Evolutionary conservation across 2,329 filamentous ascomycete genomes (phyloP).

Genomic region (Boeremia exigua): DNA sequence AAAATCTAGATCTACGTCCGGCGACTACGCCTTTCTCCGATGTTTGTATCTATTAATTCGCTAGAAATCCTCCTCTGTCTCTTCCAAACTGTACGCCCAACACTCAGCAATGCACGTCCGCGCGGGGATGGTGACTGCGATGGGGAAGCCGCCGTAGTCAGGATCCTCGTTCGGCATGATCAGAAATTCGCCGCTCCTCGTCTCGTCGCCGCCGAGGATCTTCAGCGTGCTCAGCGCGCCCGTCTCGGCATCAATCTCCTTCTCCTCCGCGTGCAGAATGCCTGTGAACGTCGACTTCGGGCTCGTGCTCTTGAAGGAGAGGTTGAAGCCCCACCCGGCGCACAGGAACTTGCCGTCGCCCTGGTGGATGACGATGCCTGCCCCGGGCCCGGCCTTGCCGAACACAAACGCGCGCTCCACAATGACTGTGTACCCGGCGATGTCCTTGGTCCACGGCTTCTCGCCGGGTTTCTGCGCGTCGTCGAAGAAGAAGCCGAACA

Average conservation of each 20-base stretch:
- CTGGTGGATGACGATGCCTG: conserved; percentile 53
- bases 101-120: conserved; percentile 46
- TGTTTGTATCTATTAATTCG: too few relatives aligned
- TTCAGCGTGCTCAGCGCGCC: conserved; percentile 48
- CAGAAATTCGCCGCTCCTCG: conserved; percentile 53
- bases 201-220: conserved; percentile 55
- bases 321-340: conserved; percentile 55
- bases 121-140: conserved; percentile 61
- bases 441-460: conserved; percentile 37
- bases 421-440: conserved; percentile 47
- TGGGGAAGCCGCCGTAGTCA: conserved; percentile 64
- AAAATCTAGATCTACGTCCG: conserved; percentile 21
- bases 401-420: conserved; percentile 56
- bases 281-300: conserved; percentile 51
- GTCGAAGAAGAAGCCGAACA: conserved; percentile 55
- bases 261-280: conserved; percentile 52
- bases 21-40: conserved; percentile 6
- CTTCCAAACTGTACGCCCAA: conserved; percentile 34
- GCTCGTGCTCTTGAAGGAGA: conserved; percentile 36
- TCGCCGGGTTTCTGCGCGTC: conserved; percentile 43
- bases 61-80: conserved; percentile 25
- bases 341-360: conserved; percentile 51
- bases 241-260: conserved; percentile 47
- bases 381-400: conserved; percentile 50
- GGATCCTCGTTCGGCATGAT: conserved; percentile 65